phyloP scores from a whole-genome alignment of 352 stramenopile genomes.

The Pythium biforme region DNA sequence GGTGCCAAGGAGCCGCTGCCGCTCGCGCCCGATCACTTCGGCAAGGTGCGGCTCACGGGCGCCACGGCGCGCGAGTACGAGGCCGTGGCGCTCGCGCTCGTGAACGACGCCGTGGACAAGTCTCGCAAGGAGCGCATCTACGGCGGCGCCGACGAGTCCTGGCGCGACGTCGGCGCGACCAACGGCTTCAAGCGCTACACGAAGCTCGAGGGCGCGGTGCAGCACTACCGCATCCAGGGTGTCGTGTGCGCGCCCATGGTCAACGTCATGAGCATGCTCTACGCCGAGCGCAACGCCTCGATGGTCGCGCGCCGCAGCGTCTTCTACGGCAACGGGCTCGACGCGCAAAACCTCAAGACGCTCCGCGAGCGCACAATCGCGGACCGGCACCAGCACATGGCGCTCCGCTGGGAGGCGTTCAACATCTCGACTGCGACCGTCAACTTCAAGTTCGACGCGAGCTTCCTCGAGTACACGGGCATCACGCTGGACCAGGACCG shows the following conservation, averaged over 20 bases:
- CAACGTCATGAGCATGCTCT: slow-evolving; percentile 65
- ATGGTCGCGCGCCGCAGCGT: slow-evolving; percentile 42
- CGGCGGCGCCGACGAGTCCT: slow-evolving; percentile 45
- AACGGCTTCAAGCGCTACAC: slow-evolving; percentile 58
- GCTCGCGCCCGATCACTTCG: slow-evolving; percentile 50
- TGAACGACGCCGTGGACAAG: slow-evolving; percentile 46
- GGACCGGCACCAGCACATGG: slow-evolving; percentile 61
- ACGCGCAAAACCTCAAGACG: slow-evolving; percentile 58
- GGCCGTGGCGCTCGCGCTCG: slow-evolving; percentile 33
- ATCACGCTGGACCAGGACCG: slow-evolving; percentile 54
- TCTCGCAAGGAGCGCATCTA: slow-evolving; percentile 38
- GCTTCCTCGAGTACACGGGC: slow-evolving; percentile 70
- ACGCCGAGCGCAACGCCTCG: slow-evolving; percentile 46
- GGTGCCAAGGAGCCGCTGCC: slow-evolving; percentile 32
- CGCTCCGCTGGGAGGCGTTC: slow-evolving; percentile 70
- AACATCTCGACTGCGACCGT: slow-evolving; percentile 50
- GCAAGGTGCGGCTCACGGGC: slow-evolving; percentile 35
- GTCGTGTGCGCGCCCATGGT: slow-evolving; percentile 47
- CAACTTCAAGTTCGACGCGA: slow-evolving; percentile 61
- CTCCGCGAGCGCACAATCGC: slow-evolving; percentile 43
- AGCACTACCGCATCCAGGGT: slow-evolving; percentile 61
- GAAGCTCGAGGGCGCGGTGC: slow-evolving; percentile 41
- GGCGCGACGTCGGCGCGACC: slow-evolving; percentile 52
- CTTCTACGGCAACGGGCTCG: slow-evolving; percentile 58
- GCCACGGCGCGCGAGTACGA: slow-evolving; percentile 43